Evolutionary conservation across 176 grass and related monocot species (phyloP), one percentile per base, ranked within the genome.

Genomic region (Rhipidocladum racemiflorum): DNA sequence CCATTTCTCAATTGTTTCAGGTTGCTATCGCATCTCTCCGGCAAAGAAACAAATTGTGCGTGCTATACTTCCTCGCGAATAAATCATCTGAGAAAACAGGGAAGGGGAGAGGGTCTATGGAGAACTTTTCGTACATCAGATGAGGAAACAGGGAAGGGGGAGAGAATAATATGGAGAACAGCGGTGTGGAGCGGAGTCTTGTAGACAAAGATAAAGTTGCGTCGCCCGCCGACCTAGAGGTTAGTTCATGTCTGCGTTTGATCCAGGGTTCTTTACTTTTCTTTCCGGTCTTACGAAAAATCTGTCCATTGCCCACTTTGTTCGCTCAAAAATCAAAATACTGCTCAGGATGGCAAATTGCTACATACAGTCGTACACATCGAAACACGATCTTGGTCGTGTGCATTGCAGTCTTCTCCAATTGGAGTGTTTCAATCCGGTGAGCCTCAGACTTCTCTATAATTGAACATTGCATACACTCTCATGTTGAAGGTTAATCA

Each of bases 351-450:
- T n/a, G n/a, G n/a, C n/a, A n/a, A n/a, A n/a, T n/a, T n/a, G n/a
- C n/a, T n/a, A n/a, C n/a, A n/a, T n/a, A n/a, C n/a, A n/a, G n/a
- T n/a, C n/a, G n/a, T n/a, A n/a, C n/a, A n/a, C n/a, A n/a, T n/a
- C n/a, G n/a, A n/a, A n/a, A n/a, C n/a, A n/a, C n/a, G n/a, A n/a
- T n/a, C n/a, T n/a, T n/a, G n/a, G n/a, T n/a, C n/a, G n/a, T n/a
- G n/a, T n/a, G n/a, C n/a, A n/a, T n/a, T n/a, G n/a, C n/a, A n/a
- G n/a, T n/a, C n/a, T n/a, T n/a, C n/a, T n/a, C n/a, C n/a, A n/a
- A n/a, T n/a, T n/a, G n/a, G n/a, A n/a, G n/a, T n/a, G n/a, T n/a
- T 97, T 97, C 88, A 85, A 97, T 48, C 95, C 92, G 30, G 95
- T 97, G 17, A 81, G 87, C 75, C 63, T 24, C 5, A 0, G 6